Evolutionary conservation across 352 stramenopile species (phyloP).

Genomic region (Phytophthora citrophthora): DNA sequence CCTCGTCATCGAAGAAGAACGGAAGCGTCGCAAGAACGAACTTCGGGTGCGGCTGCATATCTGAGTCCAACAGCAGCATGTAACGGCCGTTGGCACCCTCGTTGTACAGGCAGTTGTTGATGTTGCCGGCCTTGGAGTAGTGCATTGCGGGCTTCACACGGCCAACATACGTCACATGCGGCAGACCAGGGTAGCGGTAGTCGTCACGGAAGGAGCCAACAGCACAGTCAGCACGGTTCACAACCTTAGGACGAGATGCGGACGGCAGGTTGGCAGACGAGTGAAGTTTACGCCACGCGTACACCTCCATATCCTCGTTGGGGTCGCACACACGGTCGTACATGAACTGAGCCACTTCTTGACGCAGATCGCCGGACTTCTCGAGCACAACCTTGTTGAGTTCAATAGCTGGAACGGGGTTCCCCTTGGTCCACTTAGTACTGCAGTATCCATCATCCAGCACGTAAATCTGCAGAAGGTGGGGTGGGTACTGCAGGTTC

Average conservation of each 20-base stretch:
- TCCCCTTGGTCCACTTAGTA: conserved; percentile 83
- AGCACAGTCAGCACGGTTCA: conserved; percentile 77
- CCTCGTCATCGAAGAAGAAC: conserved; percentile 90
- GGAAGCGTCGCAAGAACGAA: conserved; percentile 81
- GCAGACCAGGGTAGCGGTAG: conserved; percentile 84
- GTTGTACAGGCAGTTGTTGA: conserved; percentile 92
- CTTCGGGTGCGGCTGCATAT: conserved; percentile 89
- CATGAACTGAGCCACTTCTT: conserved; percentile 90
- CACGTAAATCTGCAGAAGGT: conserved; percentile 88
- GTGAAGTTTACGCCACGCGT: conserved; percentile 87
- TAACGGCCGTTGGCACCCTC: conserved; percentile 84
- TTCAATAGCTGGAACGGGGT: conserved; percentile 68
- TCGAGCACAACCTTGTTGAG: conserved; percentile 84
- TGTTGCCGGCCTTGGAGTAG: conserved; percentile 90
- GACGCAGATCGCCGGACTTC: conserved; percentile 77
- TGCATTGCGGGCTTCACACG: conserved; percentile 79
- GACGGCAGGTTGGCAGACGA: conserved; percentile 84
- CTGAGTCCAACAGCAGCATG: conserved; percentile 79
- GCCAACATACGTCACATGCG: conserved; percentile 79
- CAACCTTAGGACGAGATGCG: conserved; percentile 68
- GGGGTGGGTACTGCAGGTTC: conserved; percentile 88
- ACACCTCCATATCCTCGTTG: conserved; percentile 89
- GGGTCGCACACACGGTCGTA: conserved; percentile 87
- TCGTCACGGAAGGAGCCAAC: conserved; percentile 86
- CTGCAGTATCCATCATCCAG: conserved; percentile 87